Conservation (phyloP, 2,329 filamentous ascomycete species). For the Rhynchosporium graminicola region DNA sequence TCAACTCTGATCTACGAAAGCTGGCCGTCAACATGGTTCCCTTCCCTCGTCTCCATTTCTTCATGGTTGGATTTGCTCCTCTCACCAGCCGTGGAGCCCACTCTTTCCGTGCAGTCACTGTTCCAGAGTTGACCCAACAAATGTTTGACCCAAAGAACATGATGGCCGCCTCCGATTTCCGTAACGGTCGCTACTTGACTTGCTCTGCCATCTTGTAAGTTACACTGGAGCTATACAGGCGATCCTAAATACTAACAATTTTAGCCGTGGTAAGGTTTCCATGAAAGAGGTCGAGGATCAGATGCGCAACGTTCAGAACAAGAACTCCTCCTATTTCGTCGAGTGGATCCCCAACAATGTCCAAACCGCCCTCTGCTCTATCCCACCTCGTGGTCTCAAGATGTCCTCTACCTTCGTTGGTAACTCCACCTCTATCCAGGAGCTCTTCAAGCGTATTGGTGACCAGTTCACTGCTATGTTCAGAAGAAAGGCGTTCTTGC, state of each 20-base stretch:
- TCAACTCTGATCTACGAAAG: constrained; percentile 99
- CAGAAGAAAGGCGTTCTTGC: constrained; percentile 99
- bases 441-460: constrained; percentile 99
- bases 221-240: too few species aligned
- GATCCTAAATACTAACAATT: constrained; percentile 38
- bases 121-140: constrained; percentile 98
- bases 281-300: constrained; percentile 99
- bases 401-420: constrained; percentile 99
- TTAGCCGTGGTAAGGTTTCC: constrained; percentile 93
- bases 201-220: constrained; percentile 91
- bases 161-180: constrained; percentile 99
- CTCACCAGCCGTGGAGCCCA: constrained; percentile 89
- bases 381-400: constrained; percentile 95
- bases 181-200: constrained; percentile 98
- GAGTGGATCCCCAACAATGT: constrained; percentile 99
- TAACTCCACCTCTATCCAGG: constrained; percentile 99
- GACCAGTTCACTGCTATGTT: constrained; percentile 99
- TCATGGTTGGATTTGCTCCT: constrained; percentile 99
- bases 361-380: constrained; percentile 98
- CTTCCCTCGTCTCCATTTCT: constrained; percentile 99
- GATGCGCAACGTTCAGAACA: constrained; percentile 99
- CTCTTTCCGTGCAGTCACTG: constrained; percentile 96
- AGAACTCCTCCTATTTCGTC: constrained; percentile 99
- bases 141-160: constrained; percentile 99
- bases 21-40: constrained; percentile 99